phyloP scores from a whole-genome alignment of 176 grass and related monocot species.

The Cymbopogon citratus region DNA sequence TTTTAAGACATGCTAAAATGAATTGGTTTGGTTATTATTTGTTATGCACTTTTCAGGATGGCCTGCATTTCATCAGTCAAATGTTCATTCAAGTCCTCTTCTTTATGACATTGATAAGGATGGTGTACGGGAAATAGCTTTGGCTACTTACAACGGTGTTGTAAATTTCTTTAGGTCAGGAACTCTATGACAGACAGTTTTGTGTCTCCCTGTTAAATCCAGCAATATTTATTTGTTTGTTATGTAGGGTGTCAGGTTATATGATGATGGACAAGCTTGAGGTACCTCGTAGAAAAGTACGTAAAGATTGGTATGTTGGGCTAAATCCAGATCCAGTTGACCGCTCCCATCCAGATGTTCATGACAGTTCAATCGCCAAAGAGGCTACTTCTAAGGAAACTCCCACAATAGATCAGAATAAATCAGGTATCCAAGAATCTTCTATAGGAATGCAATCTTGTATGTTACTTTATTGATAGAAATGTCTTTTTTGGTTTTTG shows the following conservation, averaged over 20 bases:
- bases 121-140: slow-evolving; percentile 75
- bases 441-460: neutral
- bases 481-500: slow-evolving; percentile 24
- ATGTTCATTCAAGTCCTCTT: slow-evolving; percentile 84
- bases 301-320: slow-evolving; percentile 92
- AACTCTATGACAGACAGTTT: neutral
- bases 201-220: neutral
- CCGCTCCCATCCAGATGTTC: slow-evolving; percentile 88
- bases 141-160: slow-evolving; percentile 92
- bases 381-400: slow-evolving; percentile 46
- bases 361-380: slow-evolving; percentile 64
- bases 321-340: slow-evolving; percentile 70
- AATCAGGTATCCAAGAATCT: slow-evolving; percentile 24
- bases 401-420: slow-evolving; percentile 25
- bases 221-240: slow-evolving; percentile 32
- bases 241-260: slow-evolving; percentile 84
- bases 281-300: slow-evolving; percentile 86
- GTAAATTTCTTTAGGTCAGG: slow-evolving; percentile 88
- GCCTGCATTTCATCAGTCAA: slow-evolving; percentile 96
- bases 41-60: slow-evolving; percentile 48
- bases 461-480: slow-evolving; percentile 22
- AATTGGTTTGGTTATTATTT: slow-evolving; percentile 1
- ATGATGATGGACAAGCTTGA: slow-evolving; percentile 97
- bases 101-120: slow-evolving; percentile 93
- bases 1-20: neutral